These are phyloP conservation scores for Chytriomyces confervae DNA, from an alignment of 192 early-diverging fungal genomes.

Conservation along the genomic window DNA sequence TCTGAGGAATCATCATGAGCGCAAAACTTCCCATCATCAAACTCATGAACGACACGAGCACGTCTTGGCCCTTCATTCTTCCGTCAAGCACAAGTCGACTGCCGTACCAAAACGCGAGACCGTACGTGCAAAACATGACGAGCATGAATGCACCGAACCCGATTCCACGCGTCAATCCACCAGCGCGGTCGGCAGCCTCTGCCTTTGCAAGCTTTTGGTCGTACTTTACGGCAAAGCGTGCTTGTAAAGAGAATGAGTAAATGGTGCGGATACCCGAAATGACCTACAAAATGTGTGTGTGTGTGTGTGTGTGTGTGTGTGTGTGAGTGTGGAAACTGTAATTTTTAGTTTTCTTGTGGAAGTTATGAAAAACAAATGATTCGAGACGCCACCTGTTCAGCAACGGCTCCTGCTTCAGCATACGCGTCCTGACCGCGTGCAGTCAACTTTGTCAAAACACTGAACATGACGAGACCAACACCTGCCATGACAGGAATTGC, in stretches of 20 bases:
- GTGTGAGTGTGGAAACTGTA: no score
- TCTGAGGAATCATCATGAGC: slow-evolving; percentile 45
- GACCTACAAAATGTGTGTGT: slow-evolving; percentile 35
- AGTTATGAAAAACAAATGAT: no score
- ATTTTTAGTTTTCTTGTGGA: no score
- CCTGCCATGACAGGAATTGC: slow-evolving; percentile 29
- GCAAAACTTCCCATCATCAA: slow-evolving; percentile 55
- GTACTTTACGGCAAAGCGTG: slow-evolving; percentile 73
- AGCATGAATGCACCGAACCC: slow-evolving; percentile 80
- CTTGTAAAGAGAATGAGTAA: slow-evolving; percentile 79
- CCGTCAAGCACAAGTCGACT: slow-evolving; percentile 56
- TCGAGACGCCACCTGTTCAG: slow-evolving; percentile 62
- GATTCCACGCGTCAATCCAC: slow-evolving; percentile 60
- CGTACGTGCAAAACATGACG: slow-evolving; percentile 76
- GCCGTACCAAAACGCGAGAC: slow-evolving; percentile 88
- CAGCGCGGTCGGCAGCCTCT: slow-evolving; percentile 64
- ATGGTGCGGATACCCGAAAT: slow-evolving; percentile 86
- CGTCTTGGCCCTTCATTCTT: slow-evolving; percentile 53
- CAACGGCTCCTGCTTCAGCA: slow-evolving; percentile 84
- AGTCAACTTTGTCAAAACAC: slow-evolving; percentile 74
- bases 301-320: no score
- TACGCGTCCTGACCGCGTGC: slow-evolving; percentile 60
- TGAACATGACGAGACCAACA: slow-evolving; percentile 80
- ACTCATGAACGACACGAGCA: slow-evolving; percentile 53
- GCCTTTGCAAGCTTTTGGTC: slow-evolving; percentile 67